phyloP scores from a whole-genome alignment of 176 grass and related monocot genomes.

The Phragmites australis region DNA sequence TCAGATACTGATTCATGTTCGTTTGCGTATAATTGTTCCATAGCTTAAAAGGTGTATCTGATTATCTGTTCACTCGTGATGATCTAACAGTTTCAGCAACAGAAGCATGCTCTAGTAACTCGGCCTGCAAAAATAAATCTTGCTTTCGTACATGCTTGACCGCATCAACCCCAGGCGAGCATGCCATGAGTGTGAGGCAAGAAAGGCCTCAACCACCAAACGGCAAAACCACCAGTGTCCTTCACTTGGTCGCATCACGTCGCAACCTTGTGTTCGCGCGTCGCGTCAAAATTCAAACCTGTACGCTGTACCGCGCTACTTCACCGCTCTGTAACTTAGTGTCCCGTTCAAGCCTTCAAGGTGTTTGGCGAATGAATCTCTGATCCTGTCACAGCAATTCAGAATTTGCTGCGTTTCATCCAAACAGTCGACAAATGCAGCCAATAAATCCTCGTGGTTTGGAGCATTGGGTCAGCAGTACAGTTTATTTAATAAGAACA shows the following conservation, averaged over 20 bases:
- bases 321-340: not conserved
- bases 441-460: not conserved
- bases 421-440: not conserved
- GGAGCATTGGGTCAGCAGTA: not conserved
- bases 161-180: not conserved
- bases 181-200: constrained; percentile 45
- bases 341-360: not conserved
- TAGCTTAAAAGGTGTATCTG: not conserved
- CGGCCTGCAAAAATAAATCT: not conserved
- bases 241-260: not conserved
- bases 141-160: not conserved
- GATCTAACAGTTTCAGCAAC: not conserved
- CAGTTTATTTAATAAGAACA: constrained; percentile 23
- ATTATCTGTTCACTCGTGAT: not conserved
- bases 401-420: not conserved
- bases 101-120: not conserved
- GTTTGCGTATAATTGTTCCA: not conserved
- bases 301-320: not conserved
- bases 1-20: no score
- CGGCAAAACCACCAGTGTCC: not conserved
- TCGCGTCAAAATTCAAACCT: not conserved
- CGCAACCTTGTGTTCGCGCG: not conserved
- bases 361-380: not conserved
- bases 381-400: not conserved
- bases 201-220: constrained; percentile 40